Evolutionary conservation across 2,329 filamentous ascomycete genomes (phyloP), one percentile per base, ranked within the genome.

Genomic region (Ophiostoma fasciatum): DNA sequence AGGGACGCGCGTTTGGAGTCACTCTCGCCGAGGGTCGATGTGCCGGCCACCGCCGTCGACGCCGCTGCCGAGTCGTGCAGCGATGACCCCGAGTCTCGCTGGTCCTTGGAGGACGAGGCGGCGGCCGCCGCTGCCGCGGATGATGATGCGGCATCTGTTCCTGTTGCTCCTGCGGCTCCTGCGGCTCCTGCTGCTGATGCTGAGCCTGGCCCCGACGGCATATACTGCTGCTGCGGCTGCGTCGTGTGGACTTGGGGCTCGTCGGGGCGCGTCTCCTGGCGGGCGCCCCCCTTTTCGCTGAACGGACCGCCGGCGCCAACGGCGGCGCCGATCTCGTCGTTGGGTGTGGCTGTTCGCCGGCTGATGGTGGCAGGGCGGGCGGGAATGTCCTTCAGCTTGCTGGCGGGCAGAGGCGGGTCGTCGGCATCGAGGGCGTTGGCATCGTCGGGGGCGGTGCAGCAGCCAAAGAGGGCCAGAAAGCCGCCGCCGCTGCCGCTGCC

Each of bases 361-460:
- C 64, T 71, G 40, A 66, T 64, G 8, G 69, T 71, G 23, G 63
- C 57, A 29, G 68, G 68, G 34, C 70, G 58, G 35, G 63, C 60
- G 19, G 68, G 67, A 28, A 74, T 58, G 50, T 63, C 71, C 47
- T 74, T 60, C 45, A 74, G 58, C 59, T 72, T 71, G 51, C 68
- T 74, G 31, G 51, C 53, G 23, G 60, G 58, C 23, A 72, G 60
- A 27, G 71, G 64, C 39, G 71, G 61, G 40, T 68, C 65, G 35
- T 65, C 65, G 38, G 60, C 63, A 31, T 71, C 65, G 33, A 71
- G 56, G 6, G 57, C 51, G 43, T 71, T 68, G 13, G 66, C 64
- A 44, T 70, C 64, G 43, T 78, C 74, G 33, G 75, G 72, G 28
- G 73, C 65, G 37, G 63, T 66, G 53, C 78, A 82, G 59, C 78